phyloP scores from a whole-genome alignment of 139 green algal genomes.

The Tetradesmus lagerheimii region DNA sequence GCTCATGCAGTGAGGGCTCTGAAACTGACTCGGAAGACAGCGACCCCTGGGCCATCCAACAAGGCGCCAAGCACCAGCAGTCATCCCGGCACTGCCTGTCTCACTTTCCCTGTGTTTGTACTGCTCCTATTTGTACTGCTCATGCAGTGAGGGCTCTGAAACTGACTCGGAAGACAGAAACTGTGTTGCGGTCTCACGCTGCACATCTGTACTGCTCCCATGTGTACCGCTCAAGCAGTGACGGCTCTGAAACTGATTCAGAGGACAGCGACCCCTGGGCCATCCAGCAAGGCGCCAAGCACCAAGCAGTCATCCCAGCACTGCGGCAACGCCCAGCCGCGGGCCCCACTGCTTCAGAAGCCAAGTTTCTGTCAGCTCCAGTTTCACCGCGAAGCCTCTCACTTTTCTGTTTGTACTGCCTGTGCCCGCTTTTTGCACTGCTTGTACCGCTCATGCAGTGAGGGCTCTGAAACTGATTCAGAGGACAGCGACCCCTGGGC shows the following conservation, averaged over 20 bases:
- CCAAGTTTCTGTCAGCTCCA: background rate
- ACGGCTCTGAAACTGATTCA: background rate
- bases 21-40: too few relatives aligned
- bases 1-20: too few relatives aligned
- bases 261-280: conserved; percentile 10
- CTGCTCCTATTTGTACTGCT: too few relatives aligned
- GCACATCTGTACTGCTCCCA: too few relatives aligned
- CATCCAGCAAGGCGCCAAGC: background rate
- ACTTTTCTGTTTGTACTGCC: too few relatives aligned
- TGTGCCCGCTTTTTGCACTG: too few relatives aligned
- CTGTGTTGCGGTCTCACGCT: too few relatives aligned
- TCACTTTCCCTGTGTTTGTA: too few relatives aligned
- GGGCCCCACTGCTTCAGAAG: conserved; percentile 1
- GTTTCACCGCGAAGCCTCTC: too few relatives aligned
- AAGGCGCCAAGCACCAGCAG: conserved; percentile 2
- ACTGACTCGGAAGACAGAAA: background rate
- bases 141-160: too few relatives aligned
- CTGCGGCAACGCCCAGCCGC: background rate
- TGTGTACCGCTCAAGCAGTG: too few relatives aligned
- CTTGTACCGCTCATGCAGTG: too few relatives aligned
- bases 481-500: conserved; percentile 16
- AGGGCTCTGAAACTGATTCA: background rate
- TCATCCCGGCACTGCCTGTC: background rate
- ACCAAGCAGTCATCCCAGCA: conserved; percentile 8
- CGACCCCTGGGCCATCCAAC: conserved; percentile 4